These are phyloP conservation scores for Ilyonectria robusta DNA, from an alignment of 2,329 filamentous ascomycete genomes.

Conservation along the genomic window DNA sequence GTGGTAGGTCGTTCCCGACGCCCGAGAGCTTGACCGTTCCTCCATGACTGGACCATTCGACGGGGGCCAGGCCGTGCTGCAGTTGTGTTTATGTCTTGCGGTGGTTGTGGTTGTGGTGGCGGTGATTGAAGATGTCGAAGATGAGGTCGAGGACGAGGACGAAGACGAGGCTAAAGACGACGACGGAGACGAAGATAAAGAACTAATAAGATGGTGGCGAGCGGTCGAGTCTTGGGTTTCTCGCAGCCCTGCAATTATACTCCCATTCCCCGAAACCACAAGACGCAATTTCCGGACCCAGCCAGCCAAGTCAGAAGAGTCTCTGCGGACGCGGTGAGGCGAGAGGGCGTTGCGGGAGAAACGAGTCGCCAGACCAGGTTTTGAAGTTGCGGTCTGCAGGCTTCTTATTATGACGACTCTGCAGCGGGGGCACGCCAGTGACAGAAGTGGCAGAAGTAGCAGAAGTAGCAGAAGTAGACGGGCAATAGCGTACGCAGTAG, in stretches of 20 bases:
- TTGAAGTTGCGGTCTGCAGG: constrained; percentile 49
- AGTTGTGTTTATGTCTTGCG: constrained; percentile 1
- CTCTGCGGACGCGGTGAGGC: constrained; percentile 41
- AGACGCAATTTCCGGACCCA: constrained; percentile 43
- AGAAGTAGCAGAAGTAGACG: not conserved
- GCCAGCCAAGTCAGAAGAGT: constrained; percentile 39
- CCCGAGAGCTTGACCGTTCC: constrained; percentile 58
- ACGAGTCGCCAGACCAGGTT: constrained; percentile 30
- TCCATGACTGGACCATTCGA: constrained; percentile 48
- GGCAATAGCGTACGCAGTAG: constrained; percentile 1
- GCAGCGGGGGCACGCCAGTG: constrained; percentile 9
- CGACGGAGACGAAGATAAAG: not conserved
- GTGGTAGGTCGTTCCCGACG: constrained; percentile 67
- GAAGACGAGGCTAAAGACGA: not conserved
- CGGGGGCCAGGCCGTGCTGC: constrained; percentile 1
- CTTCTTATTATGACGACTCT: constrained; percentile 26
- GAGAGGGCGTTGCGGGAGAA: constrained; percentile 37
- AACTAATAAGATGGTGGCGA: constrained; percentile 14
- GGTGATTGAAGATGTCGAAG: not conserved
- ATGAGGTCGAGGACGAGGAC: not conserved
- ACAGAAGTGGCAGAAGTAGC: not conserved
- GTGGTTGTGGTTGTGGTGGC: not conserved
- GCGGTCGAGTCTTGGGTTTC: constrained; percentile 32
- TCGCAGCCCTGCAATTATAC: constrained; percentile 30
- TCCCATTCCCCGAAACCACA: constrained; percentile 35